A percentile compares a stretch with the other conserved stretches of the same genome.
Conservation (phyloP, 257 asterid species). For the Capsicum baccatum region DNA sequence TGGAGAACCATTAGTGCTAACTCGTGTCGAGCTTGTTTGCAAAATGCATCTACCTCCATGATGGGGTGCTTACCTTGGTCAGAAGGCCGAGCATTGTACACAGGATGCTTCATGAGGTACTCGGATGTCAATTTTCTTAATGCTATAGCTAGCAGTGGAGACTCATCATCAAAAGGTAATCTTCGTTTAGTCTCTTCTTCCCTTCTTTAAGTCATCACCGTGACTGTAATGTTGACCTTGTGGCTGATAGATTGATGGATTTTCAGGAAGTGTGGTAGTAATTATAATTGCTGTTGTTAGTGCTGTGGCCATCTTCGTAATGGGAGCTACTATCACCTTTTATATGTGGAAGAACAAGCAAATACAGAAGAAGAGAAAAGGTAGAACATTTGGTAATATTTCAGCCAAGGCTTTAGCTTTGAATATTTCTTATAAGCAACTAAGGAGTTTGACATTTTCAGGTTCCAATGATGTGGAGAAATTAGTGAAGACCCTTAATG, state of each 20-base stretch:
- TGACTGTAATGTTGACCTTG: background rate
- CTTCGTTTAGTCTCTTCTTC: background rate
- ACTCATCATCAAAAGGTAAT: constrained; percentile 62
- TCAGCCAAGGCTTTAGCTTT: background rate
- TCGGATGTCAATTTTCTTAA: constrained; percentile 53
- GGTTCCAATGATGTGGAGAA: constrained; percentile 65
- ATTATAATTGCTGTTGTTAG: constrained; percentile 56
- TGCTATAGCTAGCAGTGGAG: constrained; percentile 46
- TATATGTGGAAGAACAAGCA: constrained; percentile 60
- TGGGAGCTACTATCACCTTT: constrained; percentile 54
- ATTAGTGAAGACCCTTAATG: constrained; percentile 71
- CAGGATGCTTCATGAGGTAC: constrained; percentile 59
- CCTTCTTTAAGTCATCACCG: background rate
- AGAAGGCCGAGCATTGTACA: constrained; percentile 51
- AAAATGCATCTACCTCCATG: constrained; percentile 48
- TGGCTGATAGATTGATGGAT: constrained; percentile 5
- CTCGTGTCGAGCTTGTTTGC: constrained; percentile 46
- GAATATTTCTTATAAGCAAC: background rate
- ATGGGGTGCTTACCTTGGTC: constrained; percentile 54
- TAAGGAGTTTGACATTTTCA: constrained; percentile 26
- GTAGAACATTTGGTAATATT: constrained; percentile 37
- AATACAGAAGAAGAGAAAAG: constrained; percentile 77
- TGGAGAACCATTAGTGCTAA: constrained; percentile 48
- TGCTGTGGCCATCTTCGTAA: constrained; percentile 54
- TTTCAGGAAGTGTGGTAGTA: constrained; percentile 57